A percentile compares a stretch with the other conserved stretches of the same genome.
Conservation (phyloP, 306 rosid genomes). For the Prunus fruticosa region DNA sequence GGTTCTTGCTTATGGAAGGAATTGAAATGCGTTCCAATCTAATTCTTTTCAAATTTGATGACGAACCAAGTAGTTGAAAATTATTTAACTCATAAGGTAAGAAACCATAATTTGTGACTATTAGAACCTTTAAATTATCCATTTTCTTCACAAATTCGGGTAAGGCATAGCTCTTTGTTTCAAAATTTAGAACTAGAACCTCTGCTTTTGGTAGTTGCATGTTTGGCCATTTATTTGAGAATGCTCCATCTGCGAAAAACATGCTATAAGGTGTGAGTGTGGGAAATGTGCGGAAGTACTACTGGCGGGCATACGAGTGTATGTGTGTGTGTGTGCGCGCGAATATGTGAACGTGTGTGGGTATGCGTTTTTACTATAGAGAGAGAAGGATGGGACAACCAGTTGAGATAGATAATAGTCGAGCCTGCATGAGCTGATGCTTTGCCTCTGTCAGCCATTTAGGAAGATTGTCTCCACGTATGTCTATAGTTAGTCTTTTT, state of each 20-base stretch:
- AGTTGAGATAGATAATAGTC: conserved; percentile 52
- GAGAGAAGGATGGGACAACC: conserved; percentile 34
- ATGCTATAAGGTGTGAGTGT: background rate
- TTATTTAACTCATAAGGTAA: conserved; percentile 33
- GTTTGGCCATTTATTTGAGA: conserved; percentile 44
- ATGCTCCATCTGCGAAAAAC: conserved; percentile 48
- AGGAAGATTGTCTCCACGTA: conserved; percentile 40
- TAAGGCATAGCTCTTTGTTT: conserved; percentile 27
- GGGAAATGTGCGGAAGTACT: background rate
- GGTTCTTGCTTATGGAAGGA: conserved; percentile 31
- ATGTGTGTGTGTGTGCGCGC: too few species aligned
- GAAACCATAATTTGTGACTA: conserved; percentile 42
- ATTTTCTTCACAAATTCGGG: conserved; percentile 48
- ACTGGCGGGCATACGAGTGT: background rate
- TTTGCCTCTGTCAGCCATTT: conserved; percentile 42
- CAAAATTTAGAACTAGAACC: conserved; percentile 54
- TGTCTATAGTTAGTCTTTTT: conserved; percentile 37
- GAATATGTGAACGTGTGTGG: too few species aligned
- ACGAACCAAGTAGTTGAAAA: conserved; percentile 27
- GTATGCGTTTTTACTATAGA: background rate
- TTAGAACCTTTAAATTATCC: conserved; percentile 53
- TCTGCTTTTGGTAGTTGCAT: conserved; percentile 41
- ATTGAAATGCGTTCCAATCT: conserved; percentile 51
- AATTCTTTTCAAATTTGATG: conserved; percentile 33
- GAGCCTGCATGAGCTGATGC: conserved; percentile 31